Evolutionary conservation across 2,329 filamentous ascomycete species (phyloP).

Genomic region (Aspergillus melleus): DNA sequence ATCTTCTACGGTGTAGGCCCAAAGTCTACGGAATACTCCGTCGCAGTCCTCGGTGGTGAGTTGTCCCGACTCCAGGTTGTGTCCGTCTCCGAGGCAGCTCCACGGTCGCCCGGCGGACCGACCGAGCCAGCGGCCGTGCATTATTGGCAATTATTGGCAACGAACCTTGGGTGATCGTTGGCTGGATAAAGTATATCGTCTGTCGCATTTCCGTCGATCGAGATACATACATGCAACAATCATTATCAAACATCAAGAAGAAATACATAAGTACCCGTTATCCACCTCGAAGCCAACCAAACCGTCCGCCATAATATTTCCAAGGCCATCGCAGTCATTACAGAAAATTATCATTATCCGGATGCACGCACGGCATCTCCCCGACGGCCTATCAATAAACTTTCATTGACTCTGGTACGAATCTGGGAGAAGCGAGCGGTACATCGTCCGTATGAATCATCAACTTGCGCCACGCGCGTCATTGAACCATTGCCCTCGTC

Average conservation of each 20-base stretch:
- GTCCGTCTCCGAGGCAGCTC: not conserved
- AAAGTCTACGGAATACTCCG: too few species aligned
- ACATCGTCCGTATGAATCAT: slow-evolving; percentile 12
- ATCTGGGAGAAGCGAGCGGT: not conserved
- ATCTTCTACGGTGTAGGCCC: too few species aligned
- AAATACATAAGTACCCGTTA: not conserved
- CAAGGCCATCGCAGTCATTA: not conserved
- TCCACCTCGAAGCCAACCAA: not conserved
- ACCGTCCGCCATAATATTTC: not conserved
- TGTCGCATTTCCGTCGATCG: not conserved
- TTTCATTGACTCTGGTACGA: not conserved
- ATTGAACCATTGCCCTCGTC: slow-evolving; percentile 6
- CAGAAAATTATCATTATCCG: not conserved
- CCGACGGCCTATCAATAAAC: not conserved
- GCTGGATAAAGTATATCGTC: not conserved
- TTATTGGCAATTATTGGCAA: slow-evolving; percentile 14
- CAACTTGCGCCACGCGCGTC: slow-evolving; percentile 18
- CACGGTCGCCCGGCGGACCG: not conserved
- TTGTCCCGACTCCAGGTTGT: not conserved
- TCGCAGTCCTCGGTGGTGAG: not conserved
- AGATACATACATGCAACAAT: not conserved
- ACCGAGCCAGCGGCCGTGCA: not conserved
- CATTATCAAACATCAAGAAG: not conserved
- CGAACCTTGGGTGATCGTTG: not conserved
- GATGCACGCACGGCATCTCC: not conserved